Evolutionary conservation across 306 rosid genomes (phyloP), one percentile per base, ranked within the genome.

Genomic region (Gastrolobium villosum): DNA sequence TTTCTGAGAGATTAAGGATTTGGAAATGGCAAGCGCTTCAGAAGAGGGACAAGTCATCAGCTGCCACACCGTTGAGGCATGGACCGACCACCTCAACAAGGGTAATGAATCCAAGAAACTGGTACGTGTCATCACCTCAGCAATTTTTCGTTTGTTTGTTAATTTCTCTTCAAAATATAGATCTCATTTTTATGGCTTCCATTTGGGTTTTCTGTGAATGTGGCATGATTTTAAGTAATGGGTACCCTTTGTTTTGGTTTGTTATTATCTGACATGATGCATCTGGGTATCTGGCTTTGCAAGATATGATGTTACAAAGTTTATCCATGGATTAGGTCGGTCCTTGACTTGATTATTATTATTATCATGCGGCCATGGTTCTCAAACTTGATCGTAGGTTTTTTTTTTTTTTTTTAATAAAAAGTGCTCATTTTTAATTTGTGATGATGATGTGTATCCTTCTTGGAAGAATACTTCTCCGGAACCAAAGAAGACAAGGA

Each of bases 1-100:
- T 1, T 62, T 32, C 20, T 50, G 46, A 44, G 67, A 34, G 7
- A 20, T 30, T 10, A 20, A 32, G 55, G 70, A 35, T 75, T 71
- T 71, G 83, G 64, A 54, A 62, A 88, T 85, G 89, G 90, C 93
- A 10, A 84, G 84, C 1, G 30, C 82, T 71, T 77, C 86, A 0
- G 96, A 89, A 73, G 93, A 87, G 79, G 95, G 96, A 68, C 97
- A 87, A 69, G 94, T 93, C 39, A 41, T 93, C 69, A 7, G 90
- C 61, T 79, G 86, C 78, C 96, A 90, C 91, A 68, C 83, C 37
- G 81, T 90, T 30, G 96, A 93, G 30, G 85, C 86, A 36, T 90
- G 97, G 97, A 85, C 63, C 43, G 83, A 86, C 30, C 84, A 79
- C 2, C 96, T 93, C 46, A 84, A 83, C 44, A 86, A 74, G 75